Evolutionary conservation across 192 early-diverging fungal species (phyloP), one percentile per base, ranked within the genome.

Genomic region (Rhizophagus prolifer): DNA sequence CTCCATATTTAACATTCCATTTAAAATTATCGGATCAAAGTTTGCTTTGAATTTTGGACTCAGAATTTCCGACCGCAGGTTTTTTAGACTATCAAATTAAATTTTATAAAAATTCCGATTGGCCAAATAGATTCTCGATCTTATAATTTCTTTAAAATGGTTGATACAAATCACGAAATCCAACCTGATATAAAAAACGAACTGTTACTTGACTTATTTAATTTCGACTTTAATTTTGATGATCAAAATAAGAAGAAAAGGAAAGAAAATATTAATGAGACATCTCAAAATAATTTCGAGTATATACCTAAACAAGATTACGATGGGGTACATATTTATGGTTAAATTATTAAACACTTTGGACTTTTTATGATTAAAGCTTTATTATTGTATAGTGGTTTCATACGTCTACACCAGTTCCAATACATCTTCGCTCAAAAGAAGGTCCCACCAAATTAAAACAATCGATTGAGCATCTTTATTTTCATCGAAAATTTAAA

Each of bases 391-490:
- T 54, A 16, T 54, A 54, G 47, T 54, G 47, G 47, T 54, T 54
- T 13, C 14, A 54, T 54, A 54, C 47, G 0, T 1, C 3, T 54
- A 54, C 4, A 13, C 5, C 47, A 54, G 16, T 54, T 1, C 47
- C 47, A 5, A 54, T 19, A 21, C 47, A 21, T 5, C 47, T 54
- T 54, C 47, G 47, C 16, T 54, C 47, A 21, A 54, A 54, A 54
- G 47, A 19, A 54, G 69, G 69, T 16, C 44, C 44, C 25, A 26
- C 13, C 19, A 47, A 47, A 54, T 1, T 70, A 46, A 70, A 70
- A 30, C 41, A 70, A 50, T 70, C 69, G 16, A 70, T 70, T 28
- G 69, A 70, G 26, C n/a, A 70, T 54, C 46, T 47, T 70, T 70
- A 70, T 54, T 70, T 50, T 30, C 69, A 54, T 54, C 41, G 46